phyloP scores from a whole-genome alignment of 345 rosid genomes.

The Ailanthus altissimus region DNA sequence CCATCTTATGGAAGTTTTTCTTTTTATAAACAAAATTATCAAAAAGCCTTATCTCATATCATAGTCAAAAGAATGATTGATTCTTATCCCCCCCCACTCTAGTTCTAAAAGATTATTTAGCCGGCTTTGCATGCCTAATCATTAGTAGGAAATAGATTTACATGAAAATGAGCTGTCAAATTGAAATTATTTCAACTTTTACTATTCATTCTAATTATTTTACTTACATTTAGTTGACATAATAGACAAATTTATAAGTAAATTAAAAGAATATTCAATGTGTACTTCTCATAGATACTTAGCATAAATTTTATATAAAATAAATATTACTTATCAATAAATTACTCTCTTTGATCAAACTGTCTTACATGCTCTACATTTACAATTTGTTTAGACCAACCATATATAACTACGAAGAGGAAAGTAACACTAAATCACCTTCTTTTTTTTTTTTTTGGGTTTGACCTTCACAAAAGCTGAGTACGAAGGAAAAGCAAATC shows the following conservation, averaged over 20 bases:
- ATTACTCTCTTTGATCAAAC: neutral
- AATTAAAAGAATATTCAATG: too few species aligned
- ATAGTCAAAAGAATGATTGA: too few species aligned
- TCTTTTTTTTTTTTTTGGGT: neutral
- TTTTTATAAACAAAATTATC: neutral
- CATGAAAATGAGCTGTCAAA: neutral
- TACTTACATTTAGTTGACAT: neutral
- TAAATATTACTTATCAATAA: neutral
- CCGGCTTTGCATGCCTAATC: too few species aligned
- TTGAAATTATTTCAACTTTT: neutral
- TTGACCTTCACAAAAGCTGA: slow-evolving; percentile 18
- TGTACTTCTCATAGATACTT: neutral
- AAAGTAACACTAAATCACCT: neutral
- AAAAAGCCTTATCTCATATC: too few species aligned
- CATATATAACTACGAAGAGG: neutral
- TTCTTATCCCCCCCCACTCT: too few species aligned
- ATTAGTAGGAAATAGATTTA: too few species aligned
- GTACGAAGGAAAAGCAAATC: slow-evolving; percentile 17
- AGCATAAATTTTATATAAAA: neutral
- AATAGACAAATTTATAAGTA: neutral
- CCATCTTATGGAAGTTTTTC: neutral
- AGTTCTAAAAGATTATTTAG: too few species aligned
- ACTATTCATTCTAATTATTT: neutral
- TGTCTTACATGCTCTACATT: neutral
- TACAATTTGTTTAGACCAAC: neutral